Percentiles rank a stretch among this genome's conserved stretches.
Conservation (phyloP, 305 asterid species). For the Fraxinus dipetala region DNA sequence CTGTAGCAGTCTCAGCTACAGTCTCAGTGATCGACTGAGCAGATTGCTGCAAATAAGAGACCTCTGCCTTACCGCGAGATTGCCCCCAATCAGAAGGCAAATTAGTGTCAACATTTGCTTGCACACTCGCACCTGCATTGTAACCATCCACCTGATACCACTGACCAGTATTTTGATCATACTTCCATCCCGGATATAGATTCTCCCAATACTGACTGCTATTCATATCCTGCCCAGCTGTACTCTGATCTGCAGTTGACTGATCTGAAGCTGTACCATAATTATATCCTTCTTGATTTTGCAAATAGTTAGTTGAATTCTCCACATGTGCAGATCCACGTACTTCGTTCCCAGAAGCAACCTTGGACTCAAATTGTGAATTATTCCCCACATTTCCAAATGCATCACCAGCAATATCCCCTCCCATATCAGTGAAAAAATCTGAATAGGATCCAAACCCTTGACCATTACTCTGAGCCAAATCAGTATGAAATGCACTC, state of each 20-base stretch:
- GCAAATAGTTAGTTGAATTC: constrained; percentile 29
- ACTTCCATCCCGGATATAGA: constrained; percentile 90
- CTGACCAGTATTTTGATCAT: constrained; percentile 62
- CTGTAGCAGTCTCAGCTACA: constrained; percentile 49
- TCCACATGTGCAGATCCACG: constrained; percentile 36
- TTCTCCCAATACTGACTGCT: constrained; percentile 71
- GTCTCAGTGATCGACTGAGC: constrained; percentile 53
- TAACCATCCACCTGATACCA: constrained; percentile 82
- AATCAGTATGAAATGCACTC: constrained; percentile 41
- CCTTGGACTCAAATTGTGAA: constrained; percentile 32
- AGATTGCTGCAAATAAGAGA: constrained; percentile 70
- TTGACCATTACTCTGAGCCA: constrained; percentile 37
- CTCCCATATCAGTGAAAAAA: constrained; percentile 64
- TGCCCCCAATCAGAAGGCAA: constrained; percentile 43
- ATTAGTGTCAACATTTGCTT: constrained; percentile 34
- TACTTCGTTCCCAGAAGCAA: constrained; percentile 32
- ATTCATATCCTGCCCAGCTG: constrained; percentile 46
- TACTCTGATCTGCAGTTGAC: constrained; percentile 38
- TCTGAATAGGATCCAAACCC: constrained; percentile 84
- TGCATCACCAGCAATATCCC: constrained; percentile 45
- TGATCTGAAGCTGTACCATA: constrained; percentile 45
- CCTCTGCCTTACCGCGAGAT: constrained; percentile 44
- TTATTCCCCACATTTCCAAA: constrained; percentile 32
- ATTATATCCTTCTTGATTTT: constrained; percentile 36
- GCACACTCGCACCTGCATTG: constrained; percentile 39